phyloP scores from a whole-genome alignment of 176 grass and related monocot genomes.

The Chloris gayana region DNA sequence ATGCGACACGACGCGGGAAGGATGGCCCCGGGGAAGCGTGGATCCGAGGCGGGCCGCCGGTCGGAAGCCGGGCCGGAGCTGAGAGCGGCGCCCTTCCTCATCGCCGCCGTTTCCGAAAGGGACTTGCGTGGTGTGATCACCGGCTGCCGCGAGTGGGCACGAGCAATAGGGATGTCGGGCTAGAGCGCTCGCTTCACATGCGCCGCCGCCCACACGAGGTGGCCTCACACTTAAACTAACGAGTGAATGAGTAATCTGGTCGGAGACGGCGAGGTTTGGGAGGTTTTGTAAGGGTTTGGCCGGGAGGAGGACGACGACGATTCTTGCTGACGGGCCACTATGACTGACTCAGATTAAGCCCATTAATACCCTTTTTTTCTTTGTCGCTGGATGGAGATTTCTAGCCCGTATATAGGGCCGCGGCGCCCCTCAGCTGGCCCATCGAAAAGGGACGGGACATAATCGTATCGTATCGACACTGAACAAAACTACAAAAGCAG shows the following conservation, averaged over 20 bases:
- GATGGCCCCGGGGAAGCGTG: constrained; percentile 6
- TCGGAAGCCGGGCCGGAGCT: neutral
- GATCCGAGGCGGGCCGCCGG: neutral
- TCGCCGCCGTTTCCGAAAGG: constrained; percentile 18
- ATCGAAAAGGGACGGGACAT: too few species aligned
- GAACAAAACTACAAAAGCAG: too few species aligned
- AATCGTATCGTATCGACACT: too few species aligned
- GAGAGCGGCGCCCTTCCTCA: constrained; percentile 20
- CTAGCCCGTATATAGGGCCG: too few species aligned
- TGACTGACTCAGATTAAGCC: neutral
- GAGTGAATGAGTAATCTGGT: constrained; percentile 17
- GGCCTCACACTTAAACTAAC: constrained; percentile 40
- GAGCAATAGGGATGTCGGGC: neutral
- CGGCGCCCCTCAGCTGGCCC: too few species aligned
- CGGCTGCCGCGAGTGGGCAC: constrained; percentile 1
- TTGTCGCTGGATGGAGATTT: too few species aligned
- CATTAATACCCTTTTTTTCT: too few species aligned
- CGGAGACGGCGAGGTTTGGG: neutral
- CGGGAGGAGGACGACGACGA: neutral
- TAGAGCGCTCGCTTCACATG: constrained; percentile 22
- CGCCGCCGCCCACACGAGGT: neutral
- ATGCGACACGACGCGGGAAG: neutral
- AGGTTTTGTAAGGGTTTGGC: neutral
- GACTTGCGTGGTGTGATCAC: constrained; percentile 1
- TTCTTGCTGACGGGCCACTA: neutral